Evolutionary conservation across 2,329 filamentous ascomycete species (phyloP).

Genomic region (Fusarium dlaminii): DNA sequence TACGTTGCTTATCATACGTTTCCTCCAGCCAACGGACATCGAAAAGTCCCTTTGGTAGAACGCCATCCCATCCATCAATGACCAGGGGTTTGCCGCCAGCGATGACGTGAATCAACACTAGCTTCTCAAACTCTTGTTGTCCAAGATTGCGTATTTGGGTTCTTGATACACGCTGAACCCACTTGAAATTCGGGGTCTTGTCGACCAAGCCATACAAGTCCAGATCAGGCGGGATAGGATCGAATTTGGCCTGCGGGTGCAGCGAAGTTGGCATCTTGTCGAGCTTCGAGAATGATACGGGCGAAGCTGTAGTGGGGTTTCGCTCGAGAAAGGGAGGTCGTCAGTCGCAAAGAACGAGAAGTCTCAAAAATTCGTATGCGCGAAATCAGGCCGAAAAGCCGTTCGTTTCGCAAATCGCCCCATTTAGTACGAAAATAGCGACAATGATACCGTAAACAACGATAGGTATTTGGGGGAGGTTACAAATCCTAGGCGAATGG

Average conservation of each 20-base stretch:
- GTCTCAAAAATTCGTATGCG: neutral
- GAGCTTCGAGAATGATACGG: neutral
- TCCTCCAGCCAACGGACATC: slow-evolving; percentile 81
- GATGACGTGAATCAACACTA: slow-evolving; percentile 85
- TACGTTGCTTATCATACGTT: slow-evolving; percentile 82
- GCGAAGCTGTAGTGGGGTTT: slow-evolving; percentile 14
- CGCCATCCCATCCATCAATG: slow-evolving; percentile 85
- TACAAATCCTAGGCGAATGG: neutral
- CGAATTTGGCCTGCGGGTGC: slow-evolving; percentile 87
- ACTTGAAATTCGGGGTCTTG: slow-evolving; percentile 83
- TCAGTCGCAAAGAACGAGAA: neutral
- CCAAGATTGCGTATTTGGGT: slow-evolving; percentile 82
- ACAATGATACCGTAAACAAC: neutral
- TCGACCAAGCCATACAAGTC: slow-evolving; percentile 81
- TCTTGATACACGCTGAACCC: slow-evolving; percentile 81
- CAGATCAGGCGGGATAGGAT: slow-evolving; percentile 87
- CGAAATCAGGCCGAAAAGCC: slow-evolving; percentile 9
- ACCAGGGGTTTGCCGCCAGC: slow-evolving; percentile 87
- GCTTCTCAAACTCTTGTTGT: slow-evolving; percentile 82
- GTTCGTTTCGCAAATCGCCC: neutral
- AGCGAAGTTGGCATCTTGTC: slow-evolving; percentile 75
- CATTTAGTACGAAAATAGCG: slow-evolving; percentile 4
- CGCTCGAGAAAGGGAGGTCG: neutral
- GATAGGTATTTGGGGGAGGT: neutral
- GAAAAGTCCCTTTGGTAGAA: slow-evolving; percentile 81